phyloP scores from a whole-genome alignment of 2,329 filamentous ascomycete genomes.

The Aspergillus intermedius region DNA sequence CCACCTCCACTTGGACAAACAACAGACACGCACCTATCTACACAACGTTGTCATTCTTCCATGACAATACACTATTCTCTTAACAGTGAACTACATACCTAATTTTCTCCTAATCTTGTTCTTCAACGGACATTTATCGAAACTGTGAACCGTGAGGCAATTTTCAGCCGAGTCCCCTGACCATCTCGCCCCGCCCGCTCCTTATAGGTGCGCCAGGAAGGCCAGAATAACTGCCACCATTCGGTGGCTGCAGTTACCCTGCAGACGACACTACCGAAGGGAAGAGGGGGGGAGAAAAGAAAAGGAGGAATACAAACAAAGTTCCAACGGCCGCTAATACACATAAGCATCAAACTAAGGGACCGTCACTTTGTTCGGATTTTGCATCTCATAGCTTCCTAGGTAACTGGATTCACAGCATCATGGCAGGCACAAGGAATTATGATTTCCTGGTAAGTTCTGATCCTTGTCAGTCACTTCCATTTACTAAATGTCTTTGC shows the following conservation, averaged over 20 bases:
- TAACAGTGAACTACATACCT: background rate
- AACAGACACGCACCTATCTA: background rate
- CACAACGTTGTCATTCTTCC: background rate
- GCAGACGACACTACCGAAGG: conserved; percentile 2
- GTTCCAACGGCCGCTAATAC: background rate
- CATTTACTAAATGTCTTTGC: conserved; percentile 12
- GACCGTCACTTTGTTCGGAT: background rate
- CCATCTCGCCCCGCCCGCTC: background rate
- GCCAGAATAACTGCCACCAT: conserved; percentile 6
- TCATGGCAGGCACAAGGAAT: conserved; percentile 94
- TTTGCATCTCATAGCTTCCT: conserved; percentile 1
- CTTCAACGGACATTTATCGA: too few species aligned
- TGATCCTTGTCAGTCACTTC: conserved; percentile 1
- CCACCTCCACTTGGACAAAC: conserved; percentile 6
- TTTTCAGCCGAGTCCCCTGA: conserved; percentile 3
- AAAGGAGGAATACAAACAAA: background rate
- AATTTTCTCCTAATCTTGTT: background rate
- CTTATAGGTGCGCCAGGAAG: background rate
- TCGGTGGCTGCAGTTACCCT: conserved; percentile 10
- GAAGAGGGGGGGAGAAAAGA: background rate
- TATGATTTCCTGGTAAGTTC: conserved; percentile 91
- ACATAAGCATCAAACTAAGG: background rate
- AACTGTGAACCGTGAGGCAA: background rate
- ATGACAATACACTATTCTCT: background rate
- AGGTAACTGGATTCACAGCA: conserved; percentile 10